Conservation (phyloP, 805 yeast genomes). For the Schwanniomyces sp. region DNA sequence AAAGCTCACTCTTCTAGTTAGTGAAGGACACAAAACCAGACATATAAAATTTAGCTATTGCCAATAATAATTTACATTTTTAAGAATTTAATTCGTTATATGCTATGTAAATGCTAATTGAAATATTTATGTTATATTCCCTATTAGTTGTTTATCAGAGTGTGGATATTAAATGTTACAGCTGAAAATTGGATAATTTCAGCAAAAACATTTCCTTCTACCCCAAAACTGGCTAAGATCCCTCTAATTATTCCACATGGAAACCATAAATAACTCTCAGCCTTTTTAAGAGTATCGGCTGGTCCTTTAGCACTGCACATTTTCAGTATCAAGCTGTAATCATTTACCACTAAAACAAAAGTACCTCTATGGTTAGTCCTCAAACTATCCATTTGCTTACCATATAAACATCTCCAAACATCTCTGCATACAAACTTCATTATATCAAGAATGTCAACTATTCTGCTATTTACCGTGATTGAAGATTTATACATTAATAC, state of each 20-base stretch:
- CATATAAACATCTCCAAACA: slow-evolving; percentile 78
- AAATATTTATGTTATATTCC: background rate
- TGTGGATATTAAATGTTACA: slow-evolving; percentile 73
- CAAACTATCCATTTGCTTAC: slow-evolving; percentile 87
- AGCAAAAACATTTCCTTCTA: slow-evolving; percentile 63
- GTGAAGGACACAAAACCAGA: too few species aligned
- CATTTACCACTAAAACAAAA: slow-evolving; percentile 72
- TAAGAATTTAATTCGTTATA: too few species aligned
- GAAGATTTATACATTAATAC: slow-evolving; percentile 40
- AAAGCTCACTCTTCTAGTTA: too few species aligned
- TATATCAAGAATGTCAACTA: slow-evolving; percentile 69
- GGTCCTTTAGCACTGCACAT: slow-evolving; percentile 48
- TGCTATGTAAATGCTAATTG: background rate
- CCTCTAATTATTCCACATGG: slow-evolving; percentile 80
- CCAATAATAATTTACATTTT: too few species aligned
- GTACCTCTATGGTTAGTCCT: slow-evolving; percentile 91
- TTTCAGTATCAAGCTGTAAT: slow-evolving; percentile 52
- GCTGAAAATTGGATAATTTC: slow-evolving; percentile 62
- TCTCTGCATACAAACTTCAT: slow-evolving; percentile 94
- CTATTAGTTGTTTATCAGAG: slow-evolving; percentile 40
- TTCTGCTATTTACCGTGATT: slow-evolving; percentile 23
- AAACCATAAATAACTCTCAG: slow-evolving; percentile 58
- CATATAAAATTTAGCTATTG: too few species aligned
- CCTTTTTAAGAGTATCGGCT: slow-evolving; percentile 44
- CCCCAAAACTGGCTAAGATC: slow-evolving; percentile 64